Conservation (phyloP, 768 basidiomycete species). For the Termitomyces sp. region DNA sequence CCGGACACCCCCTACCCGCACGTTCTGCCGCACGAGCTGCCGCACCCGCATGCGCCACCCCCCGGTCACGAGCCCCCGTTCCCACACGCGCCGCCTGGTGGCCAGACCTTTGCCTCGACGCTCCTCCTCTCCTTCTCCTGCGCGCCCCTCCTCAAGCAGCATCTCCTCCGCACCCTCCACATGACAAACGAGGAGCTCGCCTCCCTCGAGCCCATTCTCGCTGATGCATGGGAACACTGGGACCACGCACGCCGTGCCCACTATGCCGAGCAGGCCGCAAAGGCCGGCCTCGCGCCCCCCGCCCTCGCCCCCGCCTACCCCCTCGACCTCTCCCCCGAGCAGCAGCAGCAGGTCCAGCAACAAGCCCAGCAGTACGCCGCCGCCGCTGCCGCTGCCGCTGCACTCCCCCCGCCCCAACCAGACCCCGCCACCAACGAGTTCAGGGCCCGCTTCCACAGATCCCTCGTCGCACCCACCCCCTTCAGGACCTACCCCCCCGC, state of each 20-base stretch:
- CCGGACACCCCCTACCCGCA: constrained; percentile 40
- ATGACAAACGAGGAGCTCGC: constrained; percentile 79
- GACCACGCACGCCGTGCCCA: constrained; percentile 46
- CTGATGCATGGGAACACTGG: constrained; percentile 85
- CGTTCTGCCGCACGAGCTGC: constrained; percentile 36
- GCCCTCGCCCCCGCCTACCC: constrained; percentile 20
- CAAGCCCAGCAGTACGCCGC: constrained; percentile 11
- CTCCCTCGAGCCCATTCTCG: constrained; percentile 72
- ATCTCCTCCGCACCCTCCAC: constrained; percentile 62
- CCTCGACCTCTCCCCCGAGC: constrained; percentile 17
- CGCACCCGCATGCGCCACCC: constrained; percentile 27
- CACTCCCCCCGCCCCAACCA: constrained; percentile 3
- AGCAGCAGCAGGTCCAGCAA: background rate
- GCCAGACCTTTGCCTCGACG: constrained; percentile 77
- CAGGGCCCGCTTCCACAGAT: constrained; percentile 59
- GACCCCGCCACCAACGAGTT: constrained; percentile 41
- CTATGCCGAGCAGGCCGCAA: constrained; percentile 33
- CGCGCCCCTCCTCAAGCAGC: constrained; percentile 67
- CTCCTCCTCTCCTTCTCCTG: constrained; percentile 73
- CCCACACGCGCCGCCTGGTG: constrained; percentile 52
- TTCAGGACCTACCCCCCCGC: constrained; percentile 29
- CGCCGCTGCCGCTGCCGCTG: constrained; percentile 10
- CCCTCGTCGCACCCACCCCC: constrained; percentile 55
- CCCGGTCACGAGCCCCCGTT: constrained; percentile 55
- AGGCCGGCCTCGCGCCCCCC: constrained; percentile 20